These are phyloP conservation scores for Sordaria brevicollis DNA, from an alignment of 495 filamentous ascomycete species.

Conservation along the genomic window DNA sequence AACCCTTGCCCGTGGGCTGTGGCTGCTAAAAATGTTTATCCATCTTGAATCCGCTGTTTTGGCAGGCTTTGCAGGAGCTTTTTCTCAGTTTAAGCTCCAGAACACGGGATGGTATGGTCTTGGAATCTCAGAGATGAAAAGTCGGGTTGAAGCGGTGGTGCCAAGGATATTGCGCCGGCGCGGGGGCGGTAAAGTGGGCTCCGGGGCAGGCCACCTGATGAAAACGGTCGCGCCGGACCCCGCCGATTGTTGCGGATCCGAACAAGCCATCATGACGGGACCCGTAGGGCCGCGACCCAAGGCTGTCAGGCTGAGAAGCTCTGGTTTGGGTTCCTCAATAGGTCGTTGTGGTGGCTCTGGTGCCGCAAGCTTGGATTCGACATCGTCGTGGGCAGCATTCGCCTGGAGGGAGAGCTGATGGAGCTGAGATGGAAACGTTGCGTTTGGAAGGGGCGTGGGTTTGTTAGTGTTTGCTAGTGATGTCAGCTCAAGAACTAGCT, in stretches of 20 bases:
- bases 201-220: not conserved
- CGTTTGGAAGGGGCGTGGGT: not conserved
- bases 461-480: not conserved
- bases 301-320: not conserved
- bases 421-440: not conserved
- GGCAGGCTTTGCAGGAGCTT: not conserved
- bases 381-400: not conserved
- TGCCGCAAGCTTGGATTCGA: not conserved
- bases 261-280: not conserved
- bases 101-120: not conserved
- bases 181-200: not conserved
- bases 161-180: not conserved
- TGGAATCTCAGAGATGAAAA: not conserved
- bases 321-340: not conserved
- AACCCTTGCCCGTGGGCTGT: not conserved
- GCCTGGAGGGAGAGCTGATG: not conserved
- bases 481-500: not conserved
- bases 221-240: not conserved
- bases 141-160: not conserved
- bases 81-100: not conserved
- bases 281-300: not conserved
- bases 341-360: not conserved
- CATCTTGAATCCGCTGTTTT: not conserved
- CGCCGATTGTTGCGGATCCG: not conserved
- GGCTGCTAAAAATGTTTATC: not conserved